These are phyloP conservation scores for Lentinula sp. DNA, from an alignment of 768 basidiomycete genomes.

Conservation along the genomic window DNA sequence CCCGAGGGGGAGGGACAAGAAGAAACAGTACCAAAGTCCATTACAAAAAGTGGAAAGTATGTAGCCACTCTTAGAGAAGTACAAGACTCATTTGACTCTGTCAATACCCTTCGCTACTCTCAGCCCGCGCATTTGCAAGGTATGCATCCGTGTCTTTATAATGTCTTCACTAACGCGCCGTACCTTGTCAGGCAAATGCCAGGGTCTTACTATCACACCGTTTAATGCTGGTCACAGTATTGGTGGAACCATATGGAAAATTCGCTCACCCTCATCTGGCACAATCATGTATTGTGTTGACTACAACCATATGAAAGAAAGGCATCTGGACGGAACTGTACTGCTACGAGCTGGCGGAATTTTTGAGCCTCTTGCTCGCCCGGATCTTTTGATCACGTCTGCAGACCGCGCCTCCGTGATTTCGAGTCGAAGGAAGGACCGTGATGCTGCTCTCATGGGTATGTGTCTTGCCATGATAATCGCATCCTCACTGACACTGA, in stretches of 20 bases:
- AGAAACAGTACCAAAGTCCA: conserved; percentile 17
- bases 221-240: conserved; percentile 94
- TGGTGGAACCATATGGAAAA: conserved; percentile 97
- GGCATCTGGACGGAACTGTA: conserved; percentile 92
- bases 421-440: conserved; percentile 83
- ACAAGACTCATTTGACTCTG: conserved; percentile 85
- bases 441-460: conserved; percentile 88
- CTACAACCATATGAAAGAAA: conserved; percentile 93
- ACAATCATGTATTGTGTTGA: conserved; percentile 94
- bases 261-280: conserved; percentile 94
- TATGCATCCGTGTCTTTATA: conserved; percentile 25
- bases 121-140: conserved; percentile 95
- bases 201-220: conserved; percentile 90
- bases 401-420: conserved; percentile 79
- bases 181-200: conserved; percentile 64
- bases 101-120: conserved; percentile 90
- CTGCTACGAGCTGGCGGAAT: conserved; percentile 75
- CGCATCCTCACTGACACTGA: neutral
- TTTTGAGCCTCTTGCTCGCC: conserved; percentile 81
- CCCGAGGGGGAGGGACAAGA: conserved; percentile 11
- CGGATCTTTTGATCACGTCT: conserved; percentile 92
- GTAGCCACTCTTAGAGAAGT: conserved; percentile 80
- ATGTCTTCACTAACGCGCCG: conserved; percentile 6
- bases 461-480: conserved; percentile 9
- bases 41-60: conserved; percentile 44